A percentile compares a stretch with the other conserved stretches of the same genome.
Evolutionary conservation across 2,329 filamentous ascomycete species (phyloP).

Genomic region (Talaromyces atroroseus): DNA sequence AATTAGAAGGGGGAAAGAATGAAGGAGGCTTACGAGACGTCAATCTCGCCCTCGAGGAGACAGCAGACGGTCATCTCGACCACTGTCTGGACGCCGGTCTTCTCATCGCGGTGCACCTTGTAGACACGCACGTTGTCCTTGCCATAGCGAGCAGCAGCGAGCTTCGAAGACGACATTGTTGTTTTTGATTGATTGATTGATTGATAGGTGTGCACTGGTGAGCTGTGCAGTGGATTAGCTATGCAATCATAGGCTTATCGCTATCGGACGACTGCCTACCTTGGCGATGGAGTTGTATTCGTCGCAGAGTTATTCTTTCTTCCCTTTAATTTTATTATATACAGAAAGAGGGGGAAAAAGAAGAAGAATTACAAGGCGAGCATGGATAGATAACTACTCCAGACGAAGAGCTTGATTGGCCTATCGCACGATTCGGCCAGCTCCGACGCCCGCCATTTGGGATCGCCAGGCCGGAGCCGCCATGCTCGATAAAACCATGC

Average conservation of each 20-base stretch:
- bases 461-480: slow-evolving; percentile 18
- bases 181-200: no score
- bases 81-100: slow-evolving; percentile 74
- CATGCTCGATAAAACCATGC: no score
- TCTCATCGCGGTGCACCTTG: slow-evolving; percentile 80
- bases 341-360: no score
- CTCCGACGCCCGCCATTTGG: slow-evolving; percentile 31
- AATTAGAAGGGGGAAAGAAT: background rate
- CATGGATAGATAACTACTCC: background rate
- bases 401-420: background rate
- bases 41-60: slow-evolving; percentile 87
- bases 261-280: no score
- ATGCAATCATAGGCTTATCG: no score
- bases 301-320: no score
- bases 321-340: no score
- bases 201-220: background rate
- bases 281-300: no score
- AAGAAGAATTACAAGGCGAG: background rate
- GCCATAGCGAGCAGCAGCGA: slow-evolving; percentile 45
- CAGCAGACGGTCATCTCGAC: slow-evolving; percentile 94
- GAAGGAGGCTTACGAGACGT: slow-evolving; percentile 59
- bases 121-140: slow-evolving; percentile 97
- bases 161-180: slow-evolving; percentile 25
- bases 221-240: no score
- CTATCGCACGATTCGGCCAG: slow-evolving; percentile 24